A percentile compares a stretch with the other conserved stretches of the same genome.
Conservation (phyloP, 192 early-diverging fungal species). For the Coemansia sp. region DNA sequence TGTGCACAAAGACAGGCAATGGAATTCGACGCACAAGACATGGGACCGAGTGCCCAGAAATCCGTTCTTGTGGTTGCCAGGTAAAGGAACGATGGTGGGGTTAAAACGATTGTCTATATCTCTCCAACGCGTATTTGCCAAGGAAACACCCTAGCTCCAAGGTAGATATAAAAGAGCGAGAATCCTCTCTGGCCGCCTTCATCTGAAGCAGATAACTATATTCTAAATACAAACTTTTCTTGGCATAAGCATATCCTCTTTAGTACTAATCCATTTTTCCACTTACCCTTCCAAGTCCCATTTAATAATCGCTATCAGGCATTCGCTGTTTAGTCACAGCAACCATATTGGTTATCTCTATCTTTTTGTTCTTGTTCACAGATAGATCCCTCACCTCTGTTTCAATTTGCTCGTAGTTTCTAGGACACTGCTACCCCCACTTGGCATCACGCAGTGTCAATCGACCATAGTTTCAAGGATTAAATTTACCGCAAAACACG, state of each 20-base stretch:
- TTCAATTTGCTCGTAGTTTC: background rate
- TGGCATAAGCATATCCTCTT: too few relatives aligned
- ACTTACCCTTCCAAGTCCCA: too few relatives aligned
- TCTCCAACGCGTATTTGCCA: background rate
- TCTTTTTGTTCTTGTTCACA: too few relatives aligned
- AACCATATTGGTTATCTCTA: too few relatives aligned
- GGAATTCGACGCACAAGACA: background rate
- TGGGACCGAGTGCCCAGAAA: slow-evolving; percentile 9
- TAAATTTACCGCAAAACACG: background rate
- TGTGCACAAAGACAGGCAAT: background rate
- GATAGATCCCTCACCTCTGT: background rate
- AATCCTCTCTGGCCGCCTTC: background rate
- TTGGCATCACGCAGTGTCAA: background rate
- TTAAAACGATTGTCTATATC: background rate
- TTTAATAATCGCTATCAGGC: too few relatives aligned
- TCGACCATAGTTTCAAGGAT: background rate
- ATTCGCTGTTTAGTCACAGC: too few relatives aligned
- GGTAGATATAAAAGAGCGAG: background rate
- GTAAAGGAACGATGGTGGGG: background rate
- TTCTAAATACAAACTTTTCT: background rate
- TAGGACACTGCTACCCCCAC: background rate
- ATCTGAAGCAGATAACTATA: background rate
- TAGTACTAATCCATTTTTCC: too few relatives aligned
- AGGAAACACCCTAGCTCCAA: background rate
- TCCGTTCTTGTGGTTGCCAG: background rate